A percentile compares a stretch with the other conserved stretches of the same genome.
Conservation (phyloP, 305 asterid species). For the Fraxinus xanthoxyloides region DNA sequence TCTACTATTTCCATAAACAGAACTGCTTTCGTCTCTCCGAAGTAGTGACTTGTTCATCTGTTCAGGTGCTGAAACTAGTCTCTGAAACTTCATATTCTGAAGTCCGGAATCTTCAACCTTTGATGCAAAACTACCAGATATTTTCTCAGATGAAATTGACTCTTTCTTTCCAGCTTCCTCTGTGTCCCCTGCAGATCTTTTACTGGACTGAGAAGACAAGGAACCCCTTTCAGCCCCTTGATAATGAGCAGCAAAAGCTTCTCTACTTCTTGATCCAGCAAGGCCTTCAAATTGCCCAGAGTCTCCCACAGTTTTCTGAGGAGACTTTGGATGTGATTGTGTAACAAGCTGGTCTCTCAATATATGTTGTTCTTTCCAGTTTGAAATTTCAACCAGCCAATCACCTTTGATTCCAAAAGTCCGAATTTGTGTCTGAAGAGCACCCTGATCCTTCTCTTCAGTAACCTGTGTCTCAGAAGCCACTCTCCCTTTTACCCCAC, state of each 20-base stretch:
- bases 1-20: slow-evolving; percentile 30
- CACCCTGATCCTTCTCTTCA: slow-evolving; percentile 35
- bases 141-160: slow-evolving; percentile 32
- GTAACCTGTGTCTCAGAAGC: slow-evolving; percentile 32
- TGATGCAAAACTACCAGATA: slow-evolving; percentile 34
- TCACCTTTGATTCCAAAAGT: slow-evolving; percentile 32
- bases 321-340: slow-evolving; percentile 31
- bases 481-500: slow-evolving; percentile 5
- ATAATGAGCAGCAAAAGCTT: slow-evolving; percentile 44
- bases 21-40: slow-evolving; percentile 34
- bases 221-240: slow-evolving; percentile 47
- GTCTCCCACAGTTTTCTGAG: slow-evolving; percentile 40
- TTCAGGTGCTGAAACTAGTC: slow-evolving; percentile 47
- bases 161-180: slow-evolving; percentile 43
- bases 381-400: slow-evolving; percentile 33
- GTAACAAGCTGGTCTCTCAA: slow-evolving; percentile 33
- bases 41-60: slow-evolving; percentile 42
- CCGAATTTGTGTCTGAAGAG: slow-evolving; percentile 32
- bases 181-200: slow-evolving; percentile 34
- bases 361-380: slow-evolving; percentile 38
- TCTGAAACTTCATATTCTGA: slow-evolving; percentile 39
- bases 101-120: slow-evolving; percentile 54
- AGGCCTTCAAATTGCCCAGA: slow-evolving; percentile 38
- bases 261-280: slow-evolving; percentile 57
- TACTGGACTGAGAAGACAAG: slow-evolving; percentile 44